phyloP scores from a whole-genome alignment of 139 green algal species.

The Ostreobium quekettii region DNA sequence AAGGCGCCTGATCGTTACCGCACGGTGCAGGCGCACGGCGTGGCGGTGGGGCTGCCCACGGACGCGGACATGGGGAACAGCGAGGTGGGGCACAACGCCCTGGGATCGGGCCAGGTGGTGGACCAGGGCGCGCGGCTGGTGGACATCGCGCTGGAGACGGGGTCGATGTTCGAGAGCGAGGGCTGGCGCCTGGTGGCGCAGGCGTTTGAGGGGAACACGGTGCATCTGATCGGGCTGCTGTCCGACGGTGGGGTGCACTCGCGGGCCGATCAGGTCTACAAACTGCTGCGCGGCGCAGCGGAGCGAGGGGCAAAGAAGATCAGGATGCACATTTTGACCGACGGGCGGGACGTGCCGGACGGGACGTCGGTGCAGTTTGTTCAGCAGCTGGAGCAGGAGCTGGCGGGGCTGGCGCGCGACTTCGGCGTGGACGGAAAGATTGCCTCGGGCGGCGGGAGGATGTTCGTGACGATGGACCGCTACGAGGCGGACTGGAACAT shows the following conservation, averaged over 20 bases:
- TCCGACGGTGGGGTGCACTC: conserved; percentile 91
- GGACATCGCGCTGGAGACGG: conserved; percentile 75
- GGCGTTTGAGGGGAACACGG: conserved; percentile 68
- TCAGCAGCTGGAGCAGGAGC: conserved; percentile 55
- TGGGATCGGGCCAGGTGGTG: conserved; percentile 86
- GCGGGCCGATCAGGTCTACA: conserved; percentile 25
- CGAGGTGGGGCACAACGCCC: conserved; percentile 89
- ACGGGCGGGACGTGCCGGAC: conserved; percentile 89
- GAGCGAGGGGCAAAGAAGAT: conserved; percentile 78
- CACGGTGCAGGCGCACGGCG: conserved; percentile 78
- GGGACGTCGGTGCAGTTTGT: conserved; percentile 70
- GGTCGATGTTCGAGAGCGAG: conserved; percentile 61
- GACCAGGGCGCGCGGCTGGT: conserved; percentile 87
- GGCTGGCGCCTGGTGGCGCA: conserved; percentile 76
- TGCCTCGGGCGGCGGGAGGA: conserved; percentile 86
- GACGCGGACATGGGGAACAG: conserved; percentile 93
- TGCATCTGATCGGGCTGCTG: conserved; percentile 93
- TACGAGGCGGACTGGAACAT: conserved; percentile 97
- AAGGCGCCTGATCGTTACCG: conserved; percentile 41
- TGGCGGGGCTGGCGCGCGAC: conserved; percentile 34
- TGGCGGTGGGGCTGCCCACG: conserved; percentile 80
- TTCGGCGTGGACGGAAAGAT: conserved; percentile 75
- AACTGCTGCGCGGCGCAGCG: conserved; percentile 52
- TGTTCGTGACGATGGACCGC: conserved; percentile 93
- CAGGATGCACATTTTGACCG: conserved; percentile 83